Base-by-base conservation (phyloP, 345 rosid species). In the Eucalyptus cloeziana region DNA sequence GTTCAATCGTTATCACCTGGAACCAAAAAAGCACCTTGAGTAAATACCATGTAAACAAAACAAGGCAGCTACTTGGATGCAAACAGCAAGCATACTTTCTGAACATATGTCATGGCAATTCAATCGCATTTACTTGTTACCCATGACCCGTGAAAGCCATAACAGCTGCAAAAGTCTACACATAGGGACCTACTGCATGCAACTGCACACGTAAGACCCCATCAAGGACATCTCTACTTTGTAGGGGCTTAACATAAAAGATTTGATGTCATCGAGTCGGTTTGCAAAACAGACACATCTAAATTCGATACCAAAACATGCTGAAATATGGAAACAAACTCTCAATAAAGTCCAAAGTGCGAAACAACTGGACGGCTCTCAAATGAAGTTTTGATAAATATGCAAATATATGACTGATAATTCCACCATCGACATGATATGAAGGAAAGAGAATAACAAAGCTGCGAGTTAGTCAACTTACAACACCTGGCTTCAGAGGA, bases 1-100 rank as follows among this genome's bases (percentile, higher is more conserved):
- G 99, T 92, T 98, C 99, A 88, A 98, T 96, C 44, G 99, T 98
- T 90, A 98, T 94, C 89, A 98, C 98, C 99, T 98, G 95, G 47
- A 76, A 44, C 85, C 47, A 13, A 76, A 76, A 76, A 76, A 3
- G 47, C 27, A 13, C 30, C 47, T 22, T 11, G 5, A 76, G 47
- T 76, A 40, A 76, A 76, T 44, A 76, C 47, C 47, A 52, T 33
- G 47, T 51, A 52, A 50, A 87, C 49, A 58, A 87, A 86, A 56
- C 62, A 58, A 56, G n/a, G 51, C 49, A 43, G 37, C 69, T 22
- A 58, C 22, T 54, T 62, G 13, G 40, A 64, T 50, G 64, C 24
- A 22, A 40, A 76, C 85, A 21, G 30, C 47, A 22, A 76, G 47
- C 47, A 11, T 40, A 37, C 85, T 76, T 76, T 3, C 47, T 76